Base-by-base conservation (phyloP, 2,329 filamentous ascomycete species). In the Penicillium sp. region DNA sequence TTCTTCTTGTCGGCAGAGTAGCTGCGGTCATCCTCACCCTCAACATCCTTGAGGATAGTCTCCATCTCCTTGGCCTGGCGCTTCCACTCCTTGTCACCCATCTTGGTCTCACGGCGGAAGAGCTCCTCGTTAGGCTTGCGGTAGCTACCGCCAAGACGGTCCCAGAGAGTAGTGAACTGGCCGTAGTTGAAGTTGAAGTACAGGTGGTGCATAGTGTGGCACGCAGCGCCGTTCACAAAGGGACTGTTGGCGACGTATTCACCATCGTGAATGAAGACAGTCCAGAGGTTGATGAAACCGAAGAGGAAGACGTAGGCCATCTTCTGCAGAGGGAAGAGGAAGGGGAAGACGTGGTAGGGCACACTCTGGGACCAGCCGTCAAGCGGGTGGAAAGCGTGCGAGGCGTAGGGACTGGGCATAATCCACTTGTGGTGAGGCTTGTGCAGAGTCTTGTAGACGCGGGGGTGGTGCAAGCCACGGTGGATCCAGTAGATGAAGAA, bases 361-460 rank as follows among this genome's bases (percentile, higher is more conserved):
- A 96, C 72, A 57, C 89, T 90, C 79, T 97, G 93, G 10, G 86
- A 83, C 77, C 88, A 97, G 69, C 93, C 93, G 70, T 97, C 93
- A 49, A 97, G 73, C 1, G 93, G 92, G 79, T 97, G 92, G 83
- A 97, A 97, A 54, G 93, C 93, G 71, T 96, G 90, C 65, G 88
- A 92, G 40, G 93, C 92, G 73, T 86, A 97, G 0, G 93, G 93
- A 3, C 91, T 96, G 3, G 93, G 93, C 91, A 97, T 95, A 77
- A 97, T 97, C 93, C 93, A 97, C 81, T 96, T 97, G 86, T 97
- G 93, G 77, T 97, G 93, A 62, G 92, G 88, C 85, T 97, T 97
- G 84, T 97, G 93, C 47, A 97, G 82, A 63, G 81, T 81, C 80
- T 92, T 95, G 84, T 97, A 97, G 64, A 94, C 72, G 44, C 76